phyloP scores from a whole-genome alignment of 2,329 filamentous ascomycete genomes.

The Sclerotinia sclerotiorum region DNA sequence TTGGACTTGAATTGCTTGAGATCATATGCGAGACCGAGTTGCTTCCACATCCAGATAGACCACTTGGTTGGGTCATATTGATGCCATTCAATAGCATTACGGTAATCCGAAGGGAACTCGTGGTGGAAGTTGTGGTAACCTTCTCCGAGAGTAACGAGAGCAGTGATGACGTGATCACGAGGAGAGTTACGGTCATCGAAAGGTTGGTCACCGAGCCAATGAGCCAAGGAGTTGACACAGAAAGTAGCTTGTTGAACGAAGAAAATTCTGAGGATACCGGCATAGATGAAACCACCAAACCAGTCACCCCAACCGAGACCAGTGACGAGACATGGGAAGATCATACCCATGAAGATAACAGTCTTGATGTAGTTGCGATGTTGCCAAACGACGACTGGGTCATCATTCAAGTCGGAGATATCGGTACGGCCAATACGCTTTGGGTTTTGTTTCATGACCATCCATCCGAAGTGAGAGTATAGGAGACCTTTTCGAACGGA shows the following conservation, averaged over 20 bases:
- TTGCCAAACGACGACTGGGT: conserved; percentile 82
- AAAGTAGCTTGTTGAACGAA: conserved; percentile 91
- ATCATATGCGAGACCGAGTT: conserved; percentile 78
- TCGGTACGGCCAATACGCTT: conserved; percentile 86
- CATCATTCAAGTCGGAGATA: conserved; percentile 84
- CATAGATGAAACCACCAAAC: conserved; percentile 80
- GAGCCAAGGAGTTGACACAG: conserved; percentile 87
- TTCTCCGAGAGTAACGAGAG: conserved; percentile 80
- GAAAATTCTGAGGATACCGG: conserved; percentile 81
- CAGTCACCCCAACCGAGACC: conserved; percentile 81
- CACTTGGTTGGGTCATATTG: conserved; percentile 94
- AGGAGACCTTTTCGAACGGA: conserved; percentile 84
- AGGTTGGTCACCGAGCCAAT: conserved; percentile 89
- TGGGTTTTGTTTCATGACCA: conserved; percentile 91
- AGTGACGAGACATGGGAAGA: conserved; percentile 73
- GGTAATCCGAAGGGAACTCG: conserved; percentile 91
- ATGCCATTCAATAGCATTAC: conserved; percentile 86
- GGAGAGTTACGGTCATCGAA: conserved; percentile 92
- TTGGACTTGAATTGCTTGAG: conserved; percentile 89
- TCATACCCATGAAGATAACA: conserved; percentile 72
- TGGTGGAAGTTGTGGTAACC: conserved; percentile 97
- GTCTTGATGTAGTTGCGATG: conserved; percentile 83
- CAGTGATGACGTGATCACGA: conserved; percentile 83
- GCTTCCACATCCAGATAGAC: conserved; percentile 82
- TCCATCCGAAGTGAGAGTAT: conserved; percentile 86